These are phyloP conservation scores for Articulospora tetracladia DNA, from an alignment of 495 filamentous ascomycete species.

Conservation along the genomic window DNA sequence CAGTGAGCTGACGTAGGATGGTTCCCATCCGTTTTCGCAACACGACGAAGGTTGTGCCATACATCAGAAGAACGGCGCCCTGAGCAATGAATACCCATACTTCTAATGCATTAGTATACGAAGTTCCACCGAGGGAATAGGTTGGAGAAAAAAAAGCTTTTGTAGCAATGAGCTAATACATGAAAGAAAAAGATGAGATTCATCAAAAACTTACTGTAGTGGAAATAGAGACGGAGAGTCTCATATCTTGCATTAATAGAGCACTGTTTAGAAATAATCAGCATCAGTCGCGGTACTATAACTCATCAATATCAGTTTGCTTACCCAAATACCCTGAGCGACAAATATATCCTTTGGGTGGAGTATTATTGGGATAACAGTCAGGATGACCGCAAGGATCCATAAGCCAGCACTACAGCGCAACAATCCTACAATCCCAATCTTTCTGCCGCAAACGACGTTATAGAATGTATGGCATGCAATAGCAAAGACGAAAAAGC, in stretches of 20 bases:
- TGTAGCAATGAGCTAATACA: too few species aligned
- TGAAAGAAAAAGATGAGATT: too few species aligned
- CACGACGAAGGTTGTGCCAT: slow-evolving; percentile 58
- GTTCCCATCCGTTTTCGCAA: slow-evolving; percentile 32
- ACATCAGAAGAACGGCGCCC: slow-evolving; percentile 57
- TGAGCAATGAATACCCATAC: slow-evolving; percentile 67
- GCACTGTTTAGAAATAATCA: slow-evolving; percentile 41
- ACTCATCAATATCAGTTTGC: neutral
- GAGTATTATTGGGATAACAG: neutral
- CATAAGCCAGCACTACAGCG: neutral
- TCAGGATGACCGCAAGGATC: neutral
- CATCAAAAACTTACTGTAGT: slow-evolving; percentile 56
- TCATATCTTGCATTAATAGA: slow-evolving; percentile 63
- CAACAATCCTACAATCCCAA: neutral
- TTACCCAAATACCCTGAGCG: neutral
- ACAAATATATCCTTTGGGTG: neutral
- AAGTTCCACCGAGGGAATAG: too few species aligned
- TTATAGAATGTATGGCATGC: neutral
- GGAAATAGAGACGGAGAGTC: slow-evolving; percentile 57
- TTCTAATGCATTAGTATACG: neutral
- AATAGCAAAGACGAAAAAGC: neutral
- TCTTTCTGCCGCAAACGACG: neutral
- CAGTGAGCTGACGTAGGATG: neutral
- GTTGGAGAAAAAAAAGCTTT: too few species aligned
- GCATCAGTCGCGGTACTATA: too few species aligned